Evolutionary conservation across 352 stramenopile species (phyloP).

Genomic region (Phytopythium montanum): DNA sequence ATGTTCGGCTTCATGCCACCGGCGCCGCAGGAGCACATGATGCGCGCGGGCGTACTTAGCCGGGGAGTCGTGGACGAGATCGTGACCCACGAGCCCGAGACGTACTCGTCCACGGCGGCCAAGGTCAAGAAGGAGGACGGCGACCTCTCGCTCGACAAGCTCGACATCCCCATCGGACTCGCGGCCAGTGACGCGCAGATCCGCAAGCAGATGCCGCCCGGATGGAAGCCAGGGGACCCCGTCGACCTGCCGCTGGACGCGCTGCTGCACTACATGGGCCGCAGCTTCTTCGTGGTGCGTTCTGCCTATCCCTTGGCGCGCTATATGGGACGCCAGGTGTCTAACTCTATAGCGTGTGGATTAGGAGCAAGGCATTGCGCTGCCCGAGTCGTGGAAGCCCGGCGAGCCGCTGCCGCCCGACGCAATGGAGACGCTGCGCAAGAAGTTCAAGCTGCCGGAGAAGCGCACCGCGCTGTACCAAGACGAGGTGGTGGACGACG

Average conservation of each 20-base stretch:
- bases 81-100: constrained; percentile 64
- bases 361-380: constrained; percentile 65
- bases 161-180: constrained; percentile 64
- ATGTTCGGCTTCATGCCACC: constrained; percentile 88
- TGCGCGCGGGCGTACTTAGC: constrained; percentile 78
- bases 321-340: neutral
- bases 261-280: constrained; percentile 76
- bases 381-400: constrained; percentile 69
- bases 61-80: constrained; percentile 77
- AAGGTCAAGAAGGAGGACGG: constrained; percentile 29
- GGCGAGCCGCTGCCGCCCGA: constrained; percentile 63
- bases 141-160: constrained; percentile 30
- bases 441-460: constrained; percentile 77
- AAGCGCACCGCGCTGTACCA: constrained; percentile 67
- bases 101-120: constrained; percentile 53
- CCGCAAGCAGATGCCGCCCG: constrained; percentile 67
- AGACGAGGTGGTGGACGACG: constrained; percentile 71
- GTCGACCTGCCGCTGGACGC: constrained; percentile 78
- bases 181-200: constrained; percentile 71
- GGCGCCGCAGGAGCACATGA: constrained; percentile 83
- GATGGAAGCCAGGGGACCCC: constrained; percentile 77
- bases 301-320: neutral
- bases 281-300: constrained; percentile 60
- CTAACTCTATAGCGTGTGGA: neutral
- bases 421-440: constrained; percentile 72